phyloP scores from a whole-genome alignment of 2,329 filamentous ascomycete genomes.

The Aspergillus ibericus region DNA sequence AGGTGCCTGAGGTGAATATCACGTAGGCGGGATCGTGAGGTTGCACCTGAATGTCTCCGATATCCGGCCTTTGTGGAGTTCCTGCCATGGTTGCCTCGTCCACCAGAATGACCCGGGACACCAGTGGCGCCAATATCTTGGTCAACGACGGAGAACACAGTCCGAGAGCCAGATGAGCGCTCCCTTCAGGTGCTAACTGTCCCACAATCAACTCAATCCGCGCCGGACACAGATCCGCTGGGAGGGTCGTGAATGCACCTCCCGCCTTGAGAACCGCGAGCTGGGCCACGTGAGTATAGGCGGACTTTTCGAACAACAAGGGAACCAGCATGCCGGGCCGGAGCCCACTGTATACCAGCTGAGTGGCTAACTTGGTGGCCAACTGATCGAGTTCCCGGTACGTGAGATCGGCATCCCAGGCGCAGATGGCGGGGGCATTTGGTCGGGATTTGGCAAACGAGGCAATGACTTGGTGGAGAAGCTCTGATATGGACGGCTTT shows the following conservation, averaged over 20 bases:
- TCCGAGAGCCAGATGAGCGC: background rate
- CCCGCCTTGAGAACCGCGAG: background rate
- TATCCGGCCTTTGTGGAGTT: no score
- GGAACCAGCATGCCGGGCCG: background rate
- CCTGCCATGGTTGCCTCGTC: no score
- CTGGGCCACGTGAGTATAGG: background rate
- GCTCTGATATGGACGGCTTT: no score
- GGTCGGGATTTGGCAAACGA: no score
- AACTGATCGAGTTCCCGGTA: background rate
- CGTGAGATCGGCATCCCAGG: background rate
- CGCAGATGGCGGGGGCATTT: background rate
- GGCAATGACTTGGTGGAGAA: no score
- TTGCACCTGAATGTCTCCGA: no score
- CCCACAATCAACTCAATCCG: no score
- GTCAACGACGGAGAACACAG: background rate
- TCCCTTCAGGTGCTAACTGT: background rate
- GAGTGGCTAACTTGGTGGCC: background rate
- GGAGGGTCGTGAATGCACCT: background rate
- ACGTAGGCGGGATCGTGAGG: background rate
- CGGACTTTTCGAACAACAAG: background rate
- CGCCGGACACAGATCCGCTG: background rate
- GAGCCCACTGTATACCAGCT: background rate
- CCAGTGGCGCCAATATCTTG: background rate
- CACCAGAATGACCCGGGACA: no score
- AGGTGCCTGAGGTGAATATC: background rate